Conservation (phyloP, 1,284 basidiomycete species). For the Ustilago bromivora region DNA sequence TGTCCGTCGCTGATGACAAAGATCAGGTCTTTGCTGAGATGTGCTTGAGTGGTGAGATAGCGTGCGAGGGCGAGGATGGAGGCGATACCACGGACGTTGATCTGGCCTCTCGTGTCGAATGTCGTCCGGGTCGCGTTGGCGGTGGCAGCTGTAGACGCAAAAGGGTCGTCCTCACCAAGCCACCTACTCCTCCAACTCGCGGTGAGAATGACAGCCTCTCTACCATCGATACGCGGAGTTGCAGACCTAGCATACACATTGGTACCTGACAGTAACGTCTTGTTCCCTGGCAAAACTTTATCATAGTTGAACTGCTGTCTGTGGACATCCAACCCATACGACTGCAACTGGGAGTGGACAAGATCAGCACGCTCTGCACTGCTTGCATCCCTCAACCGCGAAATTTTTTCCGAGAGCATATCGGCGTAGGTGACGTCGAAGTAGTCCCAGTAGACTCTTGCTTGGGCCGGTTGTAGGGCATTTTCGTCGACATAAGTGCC, state of each 20-base stretch:
- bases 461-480: conserved; percentile 65
- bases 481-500: conserved; percentile 68
- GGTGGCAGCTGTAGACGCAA: conserved; percentile 17
- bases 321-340: conserved; percentile 52
- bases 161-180: conserved; percentile 40
- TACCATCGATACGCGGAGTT: conserved; percentile 86
- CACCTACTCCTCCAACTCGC: conserved; percentile 71
- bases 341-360: conserved; percentile 45
- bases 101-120: conserved; percentile 70
- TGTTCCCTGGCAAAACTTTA: neutral
- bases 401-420: conserved; percentile 49
- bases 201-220: conserved; percentile 77
- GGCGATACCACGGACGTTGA: conserved; percentile 88
- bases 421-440: conserved; percentile 60
- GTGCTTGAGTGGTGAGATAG: conserved; percentile 75
- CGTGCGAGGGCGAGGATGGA: conserved; percentile 83
- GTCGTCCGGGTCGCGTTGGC: conserved; percentile 10
- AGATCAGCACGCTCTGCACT: conserved; percentile 46
- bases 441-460: conserved; percentile 55
- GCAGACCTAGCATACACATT: conserved; percentile 86
- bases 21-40: conserved; percentile 77
- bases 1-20: conserved; percentile 91
- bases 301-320: conserved; percentile 30
- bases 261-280: conserved; percentile 72
- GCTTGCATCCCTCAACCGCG: conserved; percentile 9